A percentile compares a stretch with the other conserved stretches of the same genome.
phyloP scores from a whole-genome alignment of 208 protist species.

The Crithidia sp. region DNA sequence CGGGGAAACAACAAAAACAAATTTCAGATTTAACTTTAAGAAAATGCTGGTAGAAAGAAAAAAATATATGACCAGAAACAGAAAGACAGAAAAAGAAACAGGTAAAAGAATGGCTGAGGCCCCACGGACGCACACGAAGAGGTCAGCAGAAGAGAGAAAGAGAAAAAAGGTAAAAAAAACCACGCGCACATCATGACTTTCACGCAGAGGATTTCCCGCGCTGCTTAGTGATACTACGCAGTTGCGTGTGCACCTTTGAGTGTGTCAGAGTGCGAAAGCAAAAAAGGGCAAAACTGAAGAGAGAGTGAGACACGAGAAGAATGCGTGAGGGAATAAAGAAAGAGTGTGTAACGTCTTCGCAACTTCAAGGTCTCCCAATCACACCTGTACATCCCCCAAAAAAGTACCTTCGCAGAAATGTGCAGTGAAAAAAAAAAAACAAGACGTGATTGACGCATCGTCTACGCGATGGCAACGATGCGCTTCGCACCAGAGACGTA shows the following conservation, averaged over 20 bases:
- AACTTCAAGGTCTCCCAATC: too few species aligned
- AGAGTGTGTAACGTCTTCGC: background rate
- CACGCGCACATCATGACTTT: background rate
- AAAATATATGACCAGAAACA: background rate
- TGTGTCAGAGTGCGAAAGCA: too few species aligned
- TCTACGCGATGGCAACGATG: conserved; percentile 2
- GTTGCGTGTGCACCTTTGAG: too few species aligned
- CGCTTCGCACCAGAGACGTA: conserved; percentile 22
- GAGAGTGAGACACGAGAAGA: background rate
- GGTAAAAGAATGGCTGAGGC: background rate
- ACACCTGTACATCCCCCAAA: too few species aligned
- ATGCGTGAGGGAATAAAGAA: background rate
- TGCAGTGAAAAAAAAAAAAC: background rate
- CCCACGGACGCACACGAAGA: background rate
- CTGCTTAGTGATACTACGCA: too few species aligned
- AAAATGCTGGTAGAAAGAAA: background rate
- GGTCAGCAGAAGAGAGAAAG: background rate
- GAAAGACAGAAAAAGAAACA: background rate
- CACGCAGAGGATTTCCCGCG: too few species aligned
- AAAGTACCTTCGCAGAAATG: background rate
- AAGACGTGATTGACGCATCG: background rate
- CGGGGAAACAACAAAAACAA: background rate
- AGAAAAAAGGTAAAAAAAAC: conserved; percentile 5
- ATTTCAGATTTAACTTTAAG: background rate
- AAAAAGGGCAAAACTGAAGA: background rate